These are phyloP conservation scores for Penicillium steckii DNA, from an alignment of 495 filamentous ascomycete genomes.

Conservation along the genomic window DNA sequence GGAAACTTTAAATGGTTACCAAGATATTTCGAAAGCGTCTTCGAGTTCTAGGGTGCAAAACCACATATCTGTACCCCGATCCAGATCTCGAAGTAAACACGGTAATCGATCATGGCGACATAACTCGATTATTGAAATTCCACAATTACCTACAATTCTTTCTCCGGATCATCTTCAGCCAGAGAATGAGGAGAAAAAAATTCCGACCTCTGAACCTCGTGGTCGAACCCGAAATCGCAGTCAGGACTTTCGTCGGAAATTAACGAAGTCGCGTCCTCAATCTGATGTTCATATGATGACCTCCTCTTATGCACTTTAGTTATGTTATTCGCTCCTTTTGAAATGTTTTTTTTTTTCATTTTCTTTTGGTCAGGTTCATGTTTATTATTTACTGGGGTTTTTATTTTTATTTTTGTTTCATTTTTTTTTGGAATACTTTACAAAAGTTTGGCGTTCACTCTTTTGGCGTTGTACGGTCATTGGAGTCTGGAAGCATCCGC, in stretches of 20 bases:
- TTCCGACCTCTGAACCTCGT: constrained; percentile 13
- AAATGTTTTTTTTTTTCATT: constrained; percentile 6
- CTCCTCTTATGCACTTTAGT: constrained; percentile 16
- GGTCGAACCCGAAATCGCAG: constrained; percentile 34
- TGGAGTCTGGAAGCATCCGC: not conserved
- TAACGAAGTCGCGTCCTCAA: constrained; percentile 21
- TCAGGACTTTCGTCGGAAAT: constrained; percentile 23
- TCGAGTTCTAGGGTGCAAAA: too few species aligned
- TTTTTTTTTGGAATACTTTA: not conserved
- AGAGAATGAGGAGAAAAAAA: constrained; percentile 5
- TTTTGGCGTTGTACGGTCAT: constrained; percentile 1
- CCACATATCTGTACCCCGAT: constrained; percentile 1
- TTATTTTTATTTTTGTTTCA: not conserved
- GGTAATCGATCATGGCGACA: constrained; percentile 20
- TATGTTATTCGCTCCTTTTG: constrained; percentile 2
- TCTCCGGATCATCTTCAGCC: constrained; percentile 15
- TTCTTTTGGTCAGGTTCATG: not conserved
- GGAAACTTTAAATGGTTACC: not conserved
- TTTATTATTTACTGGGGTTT: not conserved
- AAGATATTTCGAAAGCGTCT: too few species aligned
- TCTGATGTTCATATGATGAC: constrained; percentile 19
- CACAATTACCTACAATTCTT: constrained; percentile 18
- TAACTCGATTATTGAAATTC: constrained; percentile 15
- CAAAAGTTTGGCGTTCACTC: constrained; percentile 11
- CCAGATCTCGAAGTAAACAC: constrained; percentile 17